Evolutionary conservation across 1,139 yeast genomes (phyloP), one percentile per base, ranked within the genome.

Genomic region (Geotrichum phurueaensis): DNA sequence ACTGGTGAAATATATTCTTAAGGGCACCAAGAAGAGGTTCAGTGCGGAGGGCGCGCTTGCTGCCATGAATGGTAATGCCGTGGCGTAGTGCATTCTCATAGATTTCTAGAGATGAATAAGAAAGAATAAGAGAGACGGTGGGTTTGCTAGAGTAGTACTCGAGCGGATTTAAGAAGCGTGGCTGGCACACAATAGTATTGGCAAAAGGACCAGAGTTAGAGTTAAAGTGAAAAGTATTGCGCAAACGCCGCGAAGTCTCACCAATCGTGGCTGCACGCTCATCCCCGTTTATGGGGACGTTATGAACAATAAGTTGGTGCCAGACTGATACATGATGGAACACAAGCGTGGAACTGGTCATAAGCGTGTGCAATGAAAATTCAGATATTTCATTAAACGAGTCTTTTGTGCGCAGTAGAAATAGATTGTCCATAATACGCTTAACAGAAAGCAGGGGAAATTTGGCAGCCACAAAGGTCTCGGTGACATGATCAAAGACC

Each of bases 251-350:
- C 18, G 27, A 27, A 2, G 45, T 27, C 12, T 57, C 56, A 15
- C 3, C 12, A 45, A 57, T 51, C 18, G 54, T n/a, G 18, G 33
- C 13, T 18, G 20, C 25, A 20, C 29, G 29, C 29, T 6, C 29
- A 25, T 25, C 29, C 6, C 13, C 15, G 43, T 36, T 29, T 10
- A 56, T 29, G 3, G 59, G 59, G 10, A 57, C 52, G 31, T 57
- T 47, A 23, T 57, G 59, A 12, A 57, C 59, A 12, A 57, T 57
- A 13, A 57, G 55, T 50, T 57, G 59, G 22, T 52, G 22, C 59
- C 59, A 57, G 12, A 47, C 23, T n/a, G 59, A 57, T 7, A 57
- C 10, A 25, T 57, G 59, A 33, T 48, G n/a, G 20, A 57, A 18
- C 9, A 20, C 22, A 3, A 52, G 6, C 20, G 49, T 18, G 20